Percentiles rank a stretch among this genome's conserved stretches.
phyloP scores from a whole-genome alignment of 495 filamentous ascomycete genomes.

The Glarea lozoyensis region DNA sequence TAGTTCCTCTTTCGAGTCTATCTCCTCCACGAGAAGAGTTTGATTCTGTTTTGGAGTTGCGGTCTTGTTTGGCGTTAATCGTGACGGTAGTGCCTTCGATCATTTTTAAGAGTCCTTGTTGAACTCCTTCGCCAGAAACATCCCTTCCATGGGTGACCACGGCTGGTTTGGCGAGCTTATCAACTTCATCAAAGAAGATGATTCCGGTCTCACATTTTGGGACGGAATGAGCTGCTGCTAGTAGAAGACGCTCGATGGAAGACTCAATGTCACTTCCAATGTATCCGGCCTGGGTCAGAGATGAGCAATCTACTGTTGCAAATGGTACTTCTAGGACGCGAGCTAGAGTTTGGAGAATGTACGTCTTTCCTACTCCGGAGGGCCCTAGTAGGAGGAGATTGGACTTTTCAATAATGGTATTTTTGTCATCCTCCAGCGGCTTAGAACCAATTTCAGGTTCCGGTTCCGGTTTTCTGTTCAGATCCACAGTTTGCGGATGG shows the following conservation, averaged over 20 bases:
- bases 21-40: constrained; percentile 4
- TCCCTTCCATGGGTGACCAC: constrained; percentile 55
- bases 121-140: constrained; percentile 87
- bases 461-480: constrained; percentile 21
- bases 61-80: constrained; percentile 59
- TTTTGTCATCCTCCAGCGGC: constrained; percentile 33
- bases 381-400: constrained; percentile 91
- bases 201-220: constrained; percentile 83
- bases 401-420: constrained; percentile 76
- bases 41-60: constrained; percentile 8
- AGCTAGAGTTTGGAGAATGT: constrained; percentile 64
- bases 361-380: constrained; percentile 92
- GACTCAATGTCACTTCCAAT: constrained; percentile 94
- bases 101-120: constrained; percentile 92
- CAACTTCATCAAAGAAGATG: constrained; percentile 90
- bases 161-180: constrained; percentile 68
- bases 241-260: constrained; percentile 80
- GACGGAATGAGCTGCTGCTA: constrained; percentile 85
- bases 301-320: constrained; percentile 94
- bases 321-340: constrained; percentile 85
- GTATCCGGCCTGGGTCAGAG: constrained; percentile 94
- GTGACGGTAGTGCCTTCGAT: constrained; percentile 93
- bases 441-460: constrained; percentile 24
- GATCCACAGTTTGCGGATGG: constrained; percentile 53
- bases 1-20: constrained; percentile 9